Conservation (phyloP, 257 asterid species). For the Solanum virginianum region DNA sequence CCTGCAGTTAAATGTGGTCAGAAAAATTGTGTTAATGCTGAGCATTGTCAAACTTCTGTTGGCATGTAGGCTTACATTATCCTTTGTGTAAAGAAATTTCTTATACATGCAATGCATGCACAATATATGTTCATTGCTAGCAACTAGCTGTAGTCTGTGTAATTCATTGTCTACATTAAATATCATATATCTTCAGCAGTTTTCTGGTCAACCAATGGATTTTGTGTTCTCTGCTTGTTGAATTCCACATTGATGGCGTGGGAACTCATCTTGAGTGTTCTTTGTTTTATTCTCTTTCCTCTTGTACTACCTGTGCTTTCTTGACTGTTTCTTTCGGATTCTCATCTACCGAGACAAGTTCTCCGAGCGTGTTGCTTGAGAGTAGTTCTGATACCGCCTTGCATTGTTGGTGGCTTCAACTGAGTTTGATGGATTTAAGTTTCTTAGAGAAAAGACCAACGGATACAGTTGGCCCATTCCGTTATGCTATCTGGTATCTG, state of each 20-base stretch:
- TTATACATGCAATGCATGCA: neutral
- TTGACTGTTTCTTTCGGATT: neutral
- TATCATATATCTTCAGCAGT: neutral
- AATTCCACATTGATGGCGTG: neutral
- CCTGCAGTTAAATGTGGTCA: neutral
- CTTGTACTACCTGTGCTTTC: neutral
- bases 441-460: slow-evolving; percentile 17
- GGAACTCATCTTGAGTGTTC: neutral
- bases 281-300: neutral
- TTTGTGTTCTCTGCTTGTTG: neutral
- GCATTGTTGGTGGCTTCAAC: neutral
- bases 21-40: neutral
- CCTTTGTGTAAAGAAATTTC: neutral
- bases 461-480: slow-evolving; percentile 4
- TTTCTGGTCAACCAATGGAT: neutral
- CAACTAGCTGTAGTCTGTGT: neutral
- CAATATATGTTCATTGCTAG: neutral
- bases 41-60: neutral
- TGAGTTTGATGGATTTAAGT: neutral
- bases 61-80: neutral
- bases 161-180: neutral
- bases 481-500: neutral
- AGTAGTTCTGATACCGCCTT: neutral
- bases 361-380: neutral
- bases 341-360: neutral